phyloP scores from a whole-genome alignment of 2,329 filamentous ascomycete genomes.

The Pyrenophora tritici-repentis region DNA sequence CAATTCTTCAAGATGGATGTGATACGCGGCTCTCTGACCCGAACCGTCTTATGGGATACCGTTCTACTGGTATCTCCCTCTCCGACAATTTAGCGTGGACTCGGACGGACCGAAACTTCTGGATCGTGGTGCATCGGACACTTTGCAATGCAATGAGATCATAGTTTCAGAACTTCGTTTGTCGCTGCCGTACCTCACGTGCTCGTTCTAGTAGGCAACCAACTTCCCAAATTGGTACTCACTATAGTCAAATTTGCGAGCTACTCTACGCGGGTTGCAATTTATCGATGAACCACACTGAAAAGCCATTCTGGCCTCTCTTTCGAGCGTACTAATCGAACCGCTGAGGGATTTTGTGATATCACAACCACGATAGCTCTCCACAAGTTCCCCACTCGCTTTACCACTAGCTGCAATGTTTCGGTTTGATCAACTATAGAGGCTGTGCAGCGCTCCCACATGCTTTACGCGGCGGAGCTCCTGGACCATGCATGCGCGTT shows the following conservation, averaged over 20 bases:
- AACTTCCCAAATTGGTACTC: neutral
- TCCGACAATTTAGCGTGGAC: neutral
- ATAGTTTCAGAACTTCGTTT: neutral
- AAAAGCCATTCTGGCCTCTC: neutral
- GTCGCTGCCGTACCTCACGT: neutral
- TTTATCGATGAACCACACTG: too few species aligned
- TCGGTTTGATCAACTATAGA: neutral
- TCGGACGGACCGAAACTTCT: neutral
- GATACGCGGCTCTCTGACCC: neutral
- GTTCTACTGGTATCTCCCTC: conserved; percentile 1
- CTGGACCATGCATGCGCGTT: conserved; percentile 5
- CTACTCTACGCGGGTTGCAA: too few species aligned
- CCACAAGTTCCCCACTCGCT: conserved; percentile 1
- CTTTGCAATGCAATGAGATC: too few species aligned
- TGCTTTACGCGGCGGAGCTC: neutral
- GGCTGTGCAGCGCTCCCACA: conserved; percentile 3
- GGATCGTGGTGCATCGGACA: too few species aligned
- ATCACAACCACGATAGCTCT: neutral
- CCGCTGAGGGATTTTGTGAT: neutral
- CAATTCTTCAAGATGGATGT: neutral
- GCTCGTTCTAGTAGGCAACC: neutral
- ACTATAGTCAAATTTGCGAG: too few species aligned
- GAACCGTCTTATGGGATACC: neutral
- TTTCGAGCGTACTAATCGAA: neutral
- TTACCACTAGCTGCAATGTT: conserved; percentile 1